Evolutionary conservation across 805 yeast species (phyloP).

Genomic region (Jamesozyma gamospora): DNA sequence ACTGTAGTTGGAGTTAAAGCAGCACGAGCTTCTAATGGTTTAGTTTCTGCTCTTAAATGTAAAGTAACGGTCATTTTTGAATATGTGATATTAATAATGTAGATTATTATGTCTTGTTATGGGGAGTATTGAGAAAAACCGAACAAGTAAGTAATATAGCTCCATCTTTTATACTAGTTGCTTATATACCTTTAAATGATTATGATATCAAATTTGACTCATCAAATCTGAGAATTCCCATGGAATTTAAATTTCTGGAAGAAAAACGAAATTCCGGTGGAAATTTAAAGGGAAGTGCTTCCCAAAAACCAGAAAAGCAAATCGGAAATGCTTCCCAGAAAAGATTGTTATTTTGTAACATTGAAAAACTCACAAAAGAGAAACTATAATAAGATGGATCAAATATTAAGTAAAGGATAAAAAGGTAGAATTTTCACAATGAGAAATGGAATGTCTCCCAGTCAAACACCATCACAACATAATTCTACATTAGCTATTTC

Average conservation of each 20-base stretch:
- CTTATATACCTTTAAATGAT: no score
- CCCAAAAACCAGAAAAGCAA: no score
- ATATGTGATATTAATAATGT: no score
- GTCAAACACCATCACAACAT: conserved; percentile 44
- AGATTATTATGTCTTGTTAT: no score
- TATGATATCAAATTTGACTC: no score
- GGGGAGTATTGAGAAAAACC: no score
- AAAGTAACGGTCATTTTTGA: conserved; percentile 39
- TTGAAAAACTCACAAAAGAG: no score
- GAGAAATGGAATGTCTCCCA: conserved; percentile 19
- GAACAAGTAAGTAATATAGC: no score
- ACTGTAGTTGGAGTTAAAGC: conserved; percentile 91
- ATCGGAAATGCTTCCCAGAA: no score
- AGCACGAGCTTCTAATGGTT: conserved; percentile 95
- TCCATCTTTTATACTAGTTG: no score
- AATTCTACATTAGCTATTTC: conserved; percentile 67
- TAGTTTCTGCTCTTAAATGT: conserved; percentile 93
- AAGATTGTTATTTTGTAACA: no score
- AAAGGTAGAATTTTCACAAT: neutral
- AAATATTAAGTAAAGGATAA: neutral
- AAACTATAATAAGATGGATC: neutral
- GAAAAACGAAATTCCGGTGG: neutral
- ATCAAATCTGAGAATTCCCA: no score
- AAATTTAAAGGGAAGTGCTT: neutral
- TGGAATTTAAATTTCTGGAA: neutral